phyloP scores from a whole-genome alignment of 139 green algal genomes.

The Dunaliella sp. region DNA sequence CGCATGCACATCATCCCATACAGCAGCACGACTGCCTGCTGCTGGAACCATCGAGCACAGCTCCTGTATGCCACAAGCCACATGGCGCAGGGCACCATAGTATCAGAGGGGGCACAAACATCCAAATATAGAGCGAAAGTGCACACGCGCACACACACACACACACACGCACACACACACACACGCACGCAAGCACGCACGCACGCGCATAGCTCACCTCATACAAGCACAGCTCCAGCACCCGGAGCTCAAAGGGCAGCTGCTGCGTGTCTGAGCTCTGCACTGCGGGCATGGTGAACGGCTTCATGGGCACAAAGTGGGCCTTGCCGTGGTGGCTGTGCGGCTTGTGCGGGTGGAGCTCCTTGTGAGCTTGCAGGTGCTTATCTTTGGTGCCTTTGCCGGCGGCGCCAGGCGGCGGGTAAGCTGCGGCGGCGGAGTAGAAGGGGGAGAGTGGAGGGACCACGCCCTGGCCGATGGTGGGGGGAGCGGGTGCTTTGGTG shows the following conservation, averaged over 20 bases:
- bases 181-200: slow-evolving; percentile 11
- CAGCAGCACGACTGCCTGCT: no score
- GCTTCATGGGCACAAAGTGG: background rate
- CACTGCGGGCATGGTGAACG: background rate
- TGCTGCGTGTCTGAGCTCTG: background rate
- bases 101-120: no score
- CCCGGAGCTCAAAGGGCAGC: slow-evolving; percentile 50
- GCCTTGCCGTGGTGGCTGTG: background rate
- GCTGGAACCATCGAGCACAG: no score
- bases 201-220: slow-evolving; percentile 14
- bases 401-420: no score
- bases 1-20: no score
- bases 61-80: no score
- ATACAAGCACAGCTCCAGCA: slow-evolving; percentile 47
- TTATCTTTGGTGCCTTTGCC: no score
- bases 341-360: background rate
- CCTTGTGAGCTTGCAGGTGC: no score
- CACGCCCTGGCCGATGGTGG: no score
- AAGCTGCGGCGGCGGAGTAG: background rate
- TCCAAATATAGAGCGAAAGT: background rate
- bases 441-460: background rate
- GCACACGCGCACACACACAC: background rate
- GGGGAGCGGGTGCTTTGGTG: background rate
- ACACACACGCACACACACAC: slow-evolving; percentile 14
- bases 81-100: background rate